A percentile compares a stretch with the other conserved stretches of the same genome.
Conservation (phyloP, 768 basidiomycete species). For the Termitomyces titanicus region DNA sequence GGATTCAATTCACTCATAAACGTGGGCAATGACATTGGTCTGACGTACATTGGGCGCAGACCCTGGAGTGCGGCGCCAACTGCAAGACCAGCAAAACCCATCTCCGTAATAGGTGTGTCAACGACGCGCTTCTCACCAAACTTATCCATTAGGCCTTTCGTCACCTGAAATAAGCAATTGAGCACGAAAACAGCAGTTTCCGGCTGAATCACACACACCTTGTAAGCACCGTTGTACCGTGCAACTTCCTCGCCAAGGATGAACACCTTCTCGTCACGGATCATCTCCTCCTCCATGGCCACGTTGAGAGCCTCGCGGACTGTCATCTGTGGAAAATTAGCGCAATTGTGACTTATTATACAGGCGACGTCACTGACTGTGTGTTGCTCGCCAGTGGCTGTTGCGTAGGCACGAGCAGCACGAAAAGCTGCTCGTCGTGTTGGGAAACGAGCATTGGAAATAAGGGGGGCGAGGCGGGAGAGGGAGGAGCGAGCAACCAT, state of each 20-base stretch:
- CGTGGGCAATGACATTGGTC: not conserved
- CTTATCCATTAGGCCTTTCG: slow-evolving; percentile 98
- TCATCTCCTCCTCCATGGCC: slow-evolving; percentile 99
- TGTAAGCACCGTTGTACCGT: slow-evolving; percentile 97
- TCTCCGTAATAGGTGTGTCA: slow-evolving; percentile 96
- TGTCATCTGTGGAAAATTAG: slow-evolving; percentile 66
- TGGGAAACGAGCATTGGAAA: slow-evolving; percentile 49
- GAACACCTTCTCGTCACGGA: slow-evolving; percentile 92
- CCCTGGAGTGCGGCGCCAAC: slow-evolving; percentile 94
- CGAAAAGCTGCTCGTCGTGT: slow-evolving; percentile 38
- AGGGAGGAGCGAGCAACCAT: slow-evolving; percentile 67
- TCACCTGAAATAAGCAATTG: slow-evolving; percentile 56
- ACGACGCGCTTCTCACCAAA: slow-evolving; percentile 98
- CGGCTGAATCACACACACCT: slow-evolving; percentile 49
- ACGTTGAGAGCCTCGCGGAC: slow-evolving; percentile 96
- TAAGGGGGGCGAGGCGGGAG: slow-evolving; percentile 58
- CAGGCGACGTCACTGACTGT: slow-evolving; percentile 29
- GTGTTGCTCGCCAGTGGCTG: slow-evolving; percentile 45
- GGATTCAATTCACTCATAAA: slow-evolving; percentile 10
- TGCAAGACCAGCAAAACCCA: slow-evolving; percentile 97
- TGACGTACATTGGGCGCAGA: slow-evolving; percentile 81
- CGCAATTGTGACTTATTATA: slow-evolving; percentile 10
- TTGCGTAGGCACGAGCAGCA: slow-evolving; percentile 58
- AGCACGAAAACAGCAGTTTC: not conserved
- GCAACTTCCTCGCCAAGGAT: slow-evolving; percentile 98